Evolutionary conservation across 2,329 filamentous ascomycete genomes (phyloP).

Genomic region (Aspergillus piperis): DNA sequence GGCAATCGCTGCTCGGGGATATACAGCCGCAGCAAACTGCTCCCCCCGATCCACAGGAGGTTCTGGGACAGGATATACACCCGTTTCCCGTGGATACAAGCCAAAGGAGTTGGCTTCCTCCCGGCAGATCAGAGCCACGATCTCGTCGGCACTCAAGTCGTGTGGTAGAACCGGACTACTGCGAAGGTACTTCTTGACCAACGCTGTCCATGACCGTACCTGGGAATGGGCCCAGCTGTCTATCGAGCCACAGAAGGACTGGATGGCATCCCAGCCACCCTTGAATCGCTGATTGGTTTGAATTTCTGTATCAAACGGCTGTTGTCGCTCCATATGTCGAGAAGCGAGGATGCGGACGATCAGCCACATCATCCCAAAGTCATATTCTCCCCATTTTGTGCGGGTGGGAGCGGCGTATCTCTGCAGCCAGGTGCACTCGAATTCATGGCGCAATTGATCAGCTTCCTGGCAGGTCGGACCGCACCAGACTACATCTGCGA

Average conservation of each 20-base stretch:
- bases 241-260: conserved; percentile 31
- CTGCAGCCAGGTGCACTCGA: conserved; percentile 36
- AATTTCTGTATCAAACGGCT: not conserved
- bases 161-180: conserved; percentile 14
- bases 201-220: conserved; percentile 27
- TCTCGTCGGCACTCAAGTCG: not conserved
- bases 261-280: conserved; percentile 28
- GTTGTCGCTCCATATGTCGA: conserved; percentile 17
- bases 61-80: conserved; percentile 5
- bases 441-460: conserved; percentile 29
- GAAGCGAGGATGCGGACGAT: conserved; percentile 34
- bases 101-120: conserved; percentile 27
- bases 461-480: conserved; percentile 20
- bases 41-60: conserved; percentile 15
- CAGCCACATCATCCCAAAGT: conserved; percentile 38
- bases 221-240: conserved; percentile 33
- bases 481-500: conserved; percentile 34
- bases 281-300: conserved; percentile 12
- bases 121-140: conserved; percentile 21
- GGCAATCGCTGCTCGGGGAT: conserved; percentile 22
- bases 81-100: conserved; percentile 20
- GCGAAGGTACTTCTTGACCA: conserved; percentile 34
- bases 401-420: conserved; percentile 27
- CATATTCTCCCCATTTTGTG: conserved; percentile 33
- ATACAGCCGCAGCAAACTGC: conserved; percentile 24